These are phyloP conservation scores for Yamadazyma phyllophila DNA, from an alignment of 805 yeast genomes.

Conservation along the genomic window DNA sequence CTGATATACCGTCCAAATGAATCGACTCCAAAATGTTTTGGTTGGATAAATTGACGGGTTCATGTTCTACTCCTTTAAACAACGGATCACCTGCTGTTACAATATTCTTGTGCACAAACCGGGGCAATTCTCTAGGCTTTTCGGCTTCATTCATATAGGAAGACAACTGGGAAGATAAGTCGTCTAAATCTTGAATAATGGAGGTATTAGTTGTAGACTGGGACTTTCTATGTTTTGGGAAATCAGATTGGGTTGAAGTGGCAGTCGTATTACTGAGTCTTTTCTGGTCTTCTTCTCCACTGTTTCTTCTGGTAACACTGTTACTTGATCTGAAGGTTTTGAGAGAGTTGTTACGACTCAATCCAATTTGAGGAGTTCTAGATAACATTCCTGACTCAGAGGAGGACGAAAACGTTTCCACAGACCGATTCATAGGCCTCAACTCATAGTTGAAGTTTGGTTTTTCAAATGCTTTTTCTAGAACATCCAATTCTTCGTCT, in stretches of 20 bases:
- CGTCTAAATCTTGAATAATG: constrained; percentile 26
- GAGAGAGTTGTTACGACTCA: constrained; percentile 14
- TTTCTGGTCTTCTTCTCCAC: constrained; percentile 1
- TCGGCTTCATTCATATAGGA: constrained; percentile 16
- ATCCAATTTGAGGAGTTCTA: constrained; percentile 13
- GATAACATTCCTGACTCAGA: constrained; percentile 13
- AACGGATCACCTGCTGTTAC: constrained; percentile 12
- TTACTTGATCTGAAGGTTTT: constrained; percentile 7
- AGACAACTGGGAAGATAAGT: constrained; percentile 25
- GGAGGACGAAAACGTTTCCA: constrained; percentile 29
- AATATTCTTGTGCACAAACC: constrained; percentile 16
- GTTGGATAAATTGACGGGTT: constrained; percentile 3
- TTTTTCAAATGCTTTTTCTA: constrained; percentile 8
- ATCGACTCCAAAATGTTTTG: constrained; percentile 7
- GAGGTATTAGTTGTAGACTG: constrained; percentile 28
- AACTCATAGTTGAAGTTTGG: constrained; percentile 20
- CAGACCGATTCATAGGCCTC: constrained; percentile 31
- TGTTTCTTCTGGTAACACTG: neutral
- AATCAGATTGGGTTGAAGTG: constrained; percentile 5
- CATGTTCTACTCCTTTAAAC: neutral
- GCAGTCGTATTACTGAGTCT: constrained; percentile 12
- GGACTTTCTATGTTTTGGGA: constrained; percentile 15
- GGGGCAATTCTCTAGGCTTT: constrained; percentile 1
- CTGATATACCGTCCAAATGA: neutral
- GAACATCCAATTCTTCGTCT: constrained; percentile 11